These are phyloP conservation scores for Clohesyomyces aquaticus DNA, from an alignment of 495 filamentous ascomycete genomes.

Conservation along the genomic window DNA sequence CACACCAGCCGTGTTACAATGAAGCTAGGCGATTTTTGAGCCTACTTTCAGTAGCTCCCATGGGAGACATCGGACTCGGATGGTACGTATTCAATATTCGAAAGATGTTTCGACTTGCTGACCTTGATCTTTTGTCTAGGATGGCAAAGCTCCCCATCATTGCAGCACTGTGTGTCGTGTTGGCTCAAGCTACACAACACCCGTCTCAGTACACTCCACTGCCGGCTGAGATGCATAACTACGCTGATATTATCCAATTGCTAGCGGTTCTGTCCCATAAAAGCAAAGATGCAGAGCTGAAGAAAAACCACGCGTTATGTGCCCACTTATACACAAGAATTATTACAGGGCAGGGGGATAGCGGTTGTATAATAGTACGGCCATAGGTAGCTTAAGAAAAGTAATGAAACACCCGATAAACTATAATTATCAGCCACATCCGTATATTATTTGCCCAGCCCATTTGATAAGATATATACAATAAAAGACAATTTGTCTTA, in stretches of 20 bases:
- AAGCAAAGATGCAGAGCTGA: neutral
- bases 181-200: neutral
- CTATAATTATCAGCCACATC: too few relatives aligned
- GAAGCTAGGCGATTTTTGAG: slow-evolving; percentile 13
- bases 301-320: neutral
- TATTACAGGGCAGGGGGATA: too few relatives aligned
- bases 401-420: too few relatives aligned
- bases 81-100: slow-evolving; percentile 9
- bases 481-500: too few relatives aligned
- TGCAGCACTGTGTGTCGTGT: neutral
- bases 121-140: neutral
- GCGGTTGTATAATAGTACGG: too few relatives aligned
- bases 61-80: slow-evolving; percentile 14
- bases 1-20: neutral
- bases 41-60: slow-evolving; percentile 1
- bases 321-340: too few relatives aligned
- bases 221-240: neutral
- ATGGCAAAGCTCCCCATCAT: neutral
- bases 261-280: neutral
- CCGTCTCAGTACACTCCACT: neutral
- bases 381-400: too few relatives aligned
- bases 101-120: neutral
- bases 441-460: too few relatives aligned
- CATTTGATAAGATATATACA: too few relatives aligned
- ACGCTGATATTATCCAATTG: neutral